These are phyloP conservation scores for Zygosaccharomyces pseudobailii DNA, from an alignment of 1,139 yeast genomes.

Conservation along the genomic window DNA sequence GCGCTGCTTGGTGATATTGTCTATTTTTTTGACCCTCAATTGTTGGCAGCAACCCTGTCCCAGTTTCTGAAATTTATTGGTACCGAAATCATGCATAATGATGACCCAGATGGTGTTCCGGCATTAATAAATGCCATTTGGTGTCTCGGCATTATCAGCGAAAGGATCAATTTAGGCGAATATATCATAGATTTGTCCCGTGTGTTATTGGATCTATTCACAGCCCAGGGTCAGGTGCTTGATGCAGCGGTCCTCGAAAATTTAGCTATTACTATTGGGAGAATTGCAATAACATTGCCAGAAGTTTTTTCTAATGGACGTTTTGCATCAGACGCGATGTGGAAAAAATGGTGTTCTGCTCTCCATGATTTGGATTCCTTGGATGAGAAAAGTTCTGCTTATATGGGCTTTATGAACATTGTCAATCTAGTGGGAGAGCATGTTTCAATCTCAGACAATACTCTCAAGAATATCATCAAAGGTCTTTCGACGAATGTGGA, in stretches of 20 bases:
- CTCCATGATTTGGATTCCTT: conserved; percentile 26
- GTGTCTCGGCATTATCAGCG: conserved; percentile 83
- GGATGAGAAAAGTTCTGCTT: conserved; percentile 34
- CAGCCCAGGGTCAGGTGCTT: conserved; percentile 42
- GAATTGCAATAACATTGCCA: conserved; percentile 68
- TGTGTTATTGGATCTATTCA: conserved; percentile 59
- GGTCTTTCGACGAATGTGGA: conserved; percentile 30
- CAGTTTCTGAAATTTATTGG: conserved; percentile 60
- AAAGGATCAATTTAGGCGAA: conserved; percentile 59
- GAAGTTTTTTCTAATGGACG: conserved; percentile 48
- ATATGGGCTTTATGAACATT: conserved; percentile 32
- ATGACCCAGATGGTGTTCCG: conserved; percentile 46
- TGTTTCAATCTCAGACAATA: conserved; percentile 17
- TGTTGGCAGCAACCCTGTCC: conserved; percentile 40
- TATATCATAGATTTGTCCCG: conserved; percentile 57
- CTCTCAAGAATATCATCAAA: conserved; percentile 22
- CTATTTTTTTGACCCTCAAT: conserved; percentile 45
- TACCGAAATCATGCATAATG: conserved; percentile 49
- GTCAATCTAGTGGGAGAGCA: conserved; percentile 24
- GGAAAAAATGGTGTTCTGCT: conserved; percentile 30
- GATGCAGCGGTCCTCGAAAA: conserved; percentile 66
- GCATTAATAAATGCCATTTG: conserved; percentile 85
- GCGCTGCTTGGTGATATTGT: conserved; percentile 85
- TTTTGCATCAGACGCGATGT: conserved; percentile 26
- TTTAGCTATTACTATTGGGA: conserved; percentile 89